These are phyloP conservation scores for Monilinia aucupariae DNA, from an alignment of 2,329 filamentous ascomycete species.

Conservation along the genomic window DNA sequence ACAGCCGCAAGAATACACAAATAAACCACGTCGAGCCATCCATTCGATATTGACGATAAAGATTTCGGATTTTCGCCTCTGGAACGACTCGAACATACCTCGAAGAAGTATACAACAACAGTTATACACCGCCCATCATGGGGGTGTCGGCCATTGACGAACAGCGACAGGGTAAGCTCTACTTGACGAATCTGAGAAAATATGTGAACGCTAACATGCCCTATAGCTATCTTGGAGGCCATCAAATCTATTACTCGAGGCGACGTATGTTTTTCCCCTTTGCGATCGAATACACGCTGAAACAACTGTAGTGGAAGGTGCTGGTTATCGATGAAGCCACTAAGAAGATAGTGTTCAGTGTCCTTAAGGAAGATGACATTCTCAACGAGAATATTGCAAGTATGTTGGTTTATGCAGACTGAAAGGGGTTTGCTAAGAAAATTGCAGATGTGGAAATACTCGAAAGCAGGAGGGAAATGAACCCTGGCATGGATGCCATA, in stretches of 20 bases:
- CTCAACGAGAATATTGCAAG: constrained; percentile 95
- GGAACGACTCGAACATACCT: neutral
- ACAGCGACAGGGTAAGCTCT: constrained; percentile 65
- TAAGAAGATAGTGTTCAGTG: constrained; percentile 82
- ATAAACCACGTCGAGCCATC: neutral
- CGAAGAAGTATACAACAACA: constrained; percentile 3
- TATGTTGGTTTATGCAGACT: constrained; percentile 38
- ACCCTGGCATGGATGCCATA: constrained; percentile 88
- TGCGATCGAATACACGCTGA: constrained; percentile 19
- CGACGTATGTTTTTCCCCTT: constrained; percentile 55
- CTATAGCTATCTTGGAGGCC: constrained; percentile 62
- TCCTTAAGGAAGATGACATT: constrained; percentile 91
- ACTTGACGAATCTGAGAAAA: neutral
- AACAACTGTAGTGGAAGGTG: constrained; percentile 77
- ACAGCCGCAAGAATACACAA: neutral
- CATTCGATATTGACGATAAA: neutral
- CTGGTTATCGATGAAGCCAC: constrained; percentile 81
- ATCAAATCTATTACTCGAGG: constrained; percentile 74
- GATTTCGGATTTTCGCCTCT: neutral
- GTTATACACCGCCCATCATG: constrained; percentile 18
- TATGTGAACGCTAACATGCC: constrained; percentile 19
- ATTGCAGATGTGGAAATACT: constrained; percentile 83
- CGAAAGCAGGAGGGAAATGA: constrained; percentile 75
- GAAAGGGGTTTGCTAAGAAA: constrained; percentile 18
- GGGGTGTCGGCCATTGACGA: constrained; percentile 78